These are phyloP conservation scores for Hygrophila difformis DNA, from an alignment of 257 asterid genomes.

Conservation along the genomic window DNA sequence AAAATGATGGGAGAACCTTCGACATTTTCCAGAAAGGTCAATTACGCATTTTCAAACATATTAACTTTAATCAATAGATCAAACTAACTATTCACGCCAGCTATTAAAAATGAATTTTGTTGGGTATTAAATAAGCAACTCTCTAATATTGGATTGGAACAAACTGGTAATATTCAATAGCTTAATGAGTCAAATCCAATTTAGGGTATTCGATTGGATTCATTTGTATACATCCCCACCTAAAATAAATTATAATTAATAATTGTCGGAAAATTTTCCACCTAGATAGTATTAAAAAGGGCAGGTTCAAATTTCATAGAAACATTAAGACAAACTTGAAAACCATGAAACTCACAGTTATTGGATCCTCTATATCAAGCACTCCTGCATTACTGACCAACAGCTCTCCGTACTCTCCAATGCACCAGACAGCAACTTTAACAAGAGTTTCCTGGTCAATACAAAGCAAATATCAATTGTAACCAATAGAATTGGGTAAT, in stretches of 20 bases:
- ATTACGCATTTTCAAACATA: too few species aligned
- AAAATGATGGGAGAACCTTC: not conserved
- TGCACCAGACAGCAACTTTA: slow-evolving; percentile 97
- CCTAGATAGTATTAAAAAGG: not conserved
- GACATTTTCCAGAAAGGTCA: not conserved
- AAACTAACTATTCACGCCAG: too few species aligned
- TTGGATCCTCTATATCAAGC: slow-evolving; percentile 71
- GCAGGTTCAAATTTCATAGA: not conserved
- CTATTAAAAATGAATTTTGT: too few species aligned
- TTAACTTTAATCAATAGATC: too few species aligned
- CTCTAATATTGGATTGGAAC: too few species aligned
- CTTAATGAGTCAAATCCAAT: too few species aligned
- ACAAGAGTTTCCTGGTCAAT: slow-evolving; percentile 74
- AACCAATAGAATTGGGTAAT: too few species aligned
- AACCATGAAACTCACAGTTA: slow-evolving; percentile 57
- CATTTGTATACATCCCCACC: too few species aligned
- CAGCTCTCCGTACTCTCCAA: slow-evolving; percentile 97
- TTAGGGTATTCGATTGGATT: too few species aligned
- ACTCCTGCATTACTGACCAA: slow-evolving; percentile 60
- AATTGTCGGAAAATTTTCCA: slow-evolving; percentile 1
- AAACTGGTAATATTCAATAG: slow-evolving; percentile 9
- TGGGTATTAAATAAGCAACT: too few species aligned
- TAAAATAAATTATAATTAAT: slow-evolving; percentile 14
- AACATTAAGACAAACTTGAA: slow-evolving; percentile 3
- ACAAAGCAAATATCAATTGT: too few species aligned